Percentiles rank a stretch among this genome's conserved stretches.
These are phyloP conservation scores for Paraleonurus japonicus DNA, from an alignment of 257 asterid genomes.

Conservation along the genomic window DNA sequence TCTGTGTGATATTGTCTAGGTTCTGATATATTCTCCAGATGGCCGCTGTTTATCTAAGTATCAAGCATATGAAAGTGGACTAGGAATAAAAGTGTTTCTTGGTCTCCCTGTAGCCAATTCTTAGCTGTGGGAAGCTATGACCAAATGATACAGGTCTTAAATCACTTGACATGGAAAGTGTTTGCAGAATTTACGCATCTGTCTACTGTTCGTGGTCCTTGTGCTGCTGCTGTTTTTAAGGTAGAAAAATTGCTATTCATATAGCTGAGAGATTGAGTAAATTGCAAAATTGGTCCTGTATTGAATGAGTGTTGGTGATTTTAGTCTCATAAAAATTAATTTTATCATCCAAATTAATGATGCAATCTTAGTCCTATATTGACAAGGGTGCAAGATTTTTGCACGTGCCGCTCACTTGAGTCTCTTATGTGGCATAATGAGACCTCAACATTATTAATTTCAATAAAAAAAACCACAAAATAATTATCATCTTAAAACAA, in stretches of 20 bases:
- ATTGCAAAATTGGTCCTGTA: too few species aligned
- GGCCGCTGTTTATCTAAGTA: constrained; percentile 93
- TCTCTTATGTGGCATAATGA: too few species aligned
- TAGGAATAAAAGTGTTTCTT: constrained; percentile 91
- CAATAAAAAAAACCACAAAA: too few species aligned
- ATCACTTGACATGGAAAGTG: constrained; percentile 99
- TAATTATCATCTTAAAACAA: too few species aligned
- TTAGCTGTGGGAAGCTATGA: constrained; percentile 98
- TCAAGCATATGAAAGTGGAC: constrained; percentile 97
- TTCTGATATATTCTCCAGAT: constrained; percentile 90
- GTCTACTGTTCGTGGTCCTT: constrained; percentile 81
- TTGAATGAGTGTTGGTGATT: too few species aligned
- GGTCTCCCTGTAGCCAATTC: constrained; percentile 98
- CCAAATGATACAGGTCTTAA: constrained; percentile 93
- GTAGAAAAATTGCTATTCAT: constrained; percentile 35
- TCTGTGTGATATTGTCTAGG: constrained; percentile 43
- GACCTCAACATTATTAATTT: too few species aligned
- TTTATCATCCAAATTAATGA: too few species aligned
- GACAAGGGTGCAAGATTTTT: too few species aligned
- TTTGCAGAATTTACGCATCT: constrained; percentile 95
- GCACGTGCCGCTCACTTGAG: too few species aligned
- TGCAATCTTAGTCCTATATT: too few species aligned
- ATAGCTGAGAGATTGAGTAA: constrained; percentile 7
- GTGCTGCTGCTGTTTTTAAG: constrained; percentile 94
- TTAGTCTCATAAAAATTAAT: too few species aligned